phyloP scores from a whole-genome alignment of 2,329 filamentous ascomycete genomes.

The Cadophora sp. region DNA sequence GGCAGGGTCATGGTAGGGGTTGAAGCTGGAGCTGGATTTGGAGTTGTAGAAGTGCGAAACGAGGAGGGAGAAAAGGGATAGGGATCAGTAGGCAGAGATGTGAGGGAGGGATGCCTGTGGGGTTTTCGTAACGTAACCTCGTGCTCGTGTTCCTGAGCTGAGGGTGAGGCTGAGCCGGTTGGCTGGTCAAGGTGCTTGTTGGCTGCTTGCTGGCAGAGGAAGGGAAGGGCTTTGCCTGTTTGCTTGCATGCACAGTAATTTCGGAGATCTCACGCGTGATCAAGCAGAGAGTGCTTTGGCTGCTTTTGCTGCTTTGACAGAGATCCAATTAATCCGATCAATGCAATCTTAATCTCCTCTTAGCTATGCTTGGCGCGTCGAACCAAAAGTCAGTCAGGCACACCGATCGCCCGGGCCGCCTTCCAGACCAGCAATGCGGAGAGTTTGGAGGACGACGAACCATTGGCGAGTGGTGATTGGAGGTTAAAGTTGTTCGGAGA shows the following conservation, averaged over 20 bases:
- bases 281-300: neutral
- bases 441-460: neutral
- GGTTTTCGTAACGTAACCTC: slow-evolving; percentile 2
- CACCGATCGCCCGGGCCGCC: slow-evolving; percentile 2
- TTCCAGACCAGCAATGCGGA: slow-evolving; percentile 6
- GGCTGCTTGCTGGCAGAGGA: neutral
- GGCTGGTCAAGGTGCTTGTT: neutral
- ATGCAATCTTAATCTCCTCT: slow-evolving; percentile 5
- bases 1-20: slow-evolving; percentile 17
- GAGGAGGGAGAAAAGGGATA: slow-evolving; percentile 11
- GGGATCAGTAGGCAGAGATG: neutral
- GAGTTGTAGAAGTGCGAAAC: neutral
- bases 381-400: slow-evolving; percentile 1
- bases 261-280: slow-evolving; percentile 4
- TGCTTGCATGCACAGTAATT: neutral
- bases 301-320: too few relatives aligned
- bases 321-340: neutral
- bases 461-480: too few relatives aligned
- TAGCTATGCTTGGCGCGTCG: slow-evolving; percentile 14
- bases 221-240: neutral
- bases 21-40: neutral
- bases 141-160: neutral
- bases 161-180: neutral
- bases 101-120: neutral
- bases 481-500: neutral